Evolutionary conservation across 2,329 filamentous ascomycete genomes (phyloP), one percentile per base, ranked within the genome.

Genomic region (Xylariaceae sp.): DNA sequence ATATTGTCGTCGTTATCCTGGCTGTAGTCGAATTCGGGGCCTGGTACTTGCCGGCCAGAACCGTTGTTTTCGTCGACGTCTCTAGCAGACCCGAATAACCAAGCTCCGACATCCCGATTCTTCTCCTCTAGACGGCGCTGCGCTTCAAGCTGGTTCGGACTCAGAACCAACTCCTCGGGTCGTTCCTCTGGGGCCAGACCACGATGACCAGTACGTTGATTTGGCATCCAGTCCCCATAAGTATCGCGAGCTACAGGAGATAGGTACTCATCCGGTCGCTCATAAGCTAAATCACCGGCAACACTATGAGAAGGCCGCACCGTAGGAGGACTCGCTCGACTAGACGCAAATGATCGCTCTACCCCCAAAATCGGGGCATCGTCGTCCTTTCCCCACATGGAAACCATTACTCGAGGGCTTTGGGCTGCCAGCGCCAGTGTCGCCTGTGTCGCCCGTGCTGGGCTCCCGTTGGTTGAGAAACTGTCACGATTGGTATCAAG

Each of bases 321-420:
- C 2, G 73, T 74, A 47, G 68, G 69, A 34, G 74, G 69, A 49
- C 57, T 61, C 54, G 62, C 63, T 2, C 73, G 70, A 39, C 68
- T 66, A 2, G 63, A 63, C 4, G 64, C 65, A 44, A 80, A 75
- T 5, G 71, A 67, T 11, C 75, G 74, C 60, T 79, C 77, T 41
- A 76, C 63, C 5, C 74, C 71, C 53, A 75, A 76, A 10, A 75
- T 66, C 0, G 72, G 71, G 18, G 67, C 60, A 50, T 68, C 61
- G 57, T 69, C 67, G 54, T 76, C 80, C 61, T 74, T 76, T 51
- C 77, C 80, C 79, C 80, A 85, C 62, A 82, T 73, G 1, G 82
- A 85, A 52, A 85, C 80, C 4, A 78, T 83, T 17, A 85, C 80
- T 34, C 77, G 77, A 5, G 82, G 82, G 66, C 82, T 84, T 60